Conservation (phyloP, 108 stramenopile species). For the Nitzschia sp. region DNA sequence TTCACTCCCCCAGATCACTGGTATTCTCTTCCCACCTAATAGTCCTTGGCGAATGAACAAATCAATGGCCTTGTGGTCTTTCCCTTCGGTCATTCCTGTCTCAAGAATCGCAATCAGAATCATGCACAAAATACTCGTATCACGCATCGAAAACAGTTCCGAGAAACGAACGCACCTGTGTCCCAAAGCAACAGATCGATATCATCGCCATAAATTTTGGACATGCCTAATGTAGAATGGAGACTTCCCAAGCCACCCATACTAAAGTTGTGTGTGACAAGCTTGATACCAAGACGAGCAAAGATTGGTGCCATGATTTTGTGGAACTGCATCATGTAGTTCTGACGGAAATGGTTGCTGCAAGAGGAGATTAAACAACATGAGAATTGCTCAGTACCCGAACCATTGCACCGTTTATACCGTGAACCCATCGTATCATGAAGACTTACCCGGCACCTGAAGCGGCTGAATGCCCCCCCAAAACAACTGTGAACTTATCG, state of each 20-base stretch:
- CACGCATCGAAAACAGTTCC: background rate
- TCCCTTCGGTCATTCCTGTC: constrained; percentile 30
- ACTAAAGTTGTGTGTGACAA: constrained; percentile 58
- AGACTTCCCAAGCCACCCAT: constrained; percentile 56
- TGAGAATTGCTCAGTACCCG: background rate
- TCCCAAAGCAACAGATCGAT: constrained; percentile 78
- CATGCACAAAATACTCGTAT: background rate
- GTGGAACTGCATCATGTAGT: constrained; percentile 65
- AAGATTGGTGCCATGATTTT: constrained; percentile 65
- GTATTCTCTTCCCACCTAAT: constrained; percentile 49
- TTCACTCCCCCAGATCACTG: constrained; percentile 51
- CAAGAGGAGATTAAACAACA: background rate
- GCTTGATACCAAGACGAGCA: constrained; percentile 63
- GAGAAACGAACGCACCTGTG: constrained; percentile 31
- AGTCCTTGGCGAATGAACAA: constrained; percentile 69
- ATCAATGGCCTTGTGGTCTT: constrained; percentile 25
- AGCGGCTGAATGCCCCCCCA: constrained; percentile 59
- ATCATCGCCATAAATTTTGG: constrained; percentile 65
- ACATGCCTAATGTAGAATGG: constrained; percentile 50
- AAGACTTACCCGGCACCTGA: constrained; percentile 31
- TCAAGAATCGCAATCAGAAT: background rate
- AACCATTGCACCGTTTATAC: background rate
- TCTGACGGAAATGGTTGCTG: constrained; percentile 69
- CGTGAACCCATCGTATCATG: background rate
- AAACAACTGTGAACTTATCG: constrained; percentile 69